Evolutionary conservation across 2,329 filamentous ascomycete species (phyloP), one percentile per base, ranked within the genome.

Genomic region (Macrophomina phaseolina): DNA sequence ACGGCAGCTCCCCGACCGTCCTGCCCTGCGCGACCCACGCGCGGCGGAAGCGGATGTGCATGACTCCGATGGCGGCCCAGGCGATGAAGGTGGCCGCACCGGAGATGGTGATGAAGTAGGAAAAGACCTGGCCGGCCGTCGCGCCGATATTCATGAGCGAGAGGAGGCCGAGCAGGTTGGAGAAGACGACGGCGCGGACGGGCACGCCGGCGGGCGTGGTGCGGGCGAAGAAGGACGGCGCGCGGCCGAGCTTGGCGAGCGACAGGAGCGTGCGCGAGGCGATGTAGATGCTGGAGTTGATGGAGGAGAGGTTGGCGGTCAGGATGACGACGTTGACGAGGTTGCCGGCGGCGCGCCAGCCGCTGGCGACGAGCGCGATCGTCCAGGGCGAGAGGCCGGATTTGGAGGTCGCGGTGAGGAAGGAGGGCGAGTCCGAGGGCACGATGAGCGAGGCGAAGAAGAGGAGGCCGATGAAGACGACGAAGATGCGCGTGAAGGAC

Each of bases 281-380:
- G 46, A 93, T 94, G 74, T 97, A 98, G 68, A 97, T 90, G 68
- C 93, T 89, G 7, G 92, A 94, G 79, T 97, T 97, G 67, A 93
- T 93, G 68, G 97, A 94, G 0, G 92, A 96, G 28, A 97, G 82
- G 28, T 97, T 93, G 28, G 93, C 91, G 69, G 97, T 88, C 75
- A 97, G 88, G 77, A 97, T 97, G 68, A 97, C 93, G 23, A 88
- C 89, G 79, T 98, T 97, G 91, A 97, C 96, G 64, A 97, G 86
- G 0, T 91, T 94, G 1, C 93, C 92, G 3, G 97, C 85, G 2
- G 90, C 89, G 52, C 87, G 81, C 72, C 97, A 96, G 8, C 92
- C 90, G 1, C 93, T 92, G 69, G 93, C 90, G 70, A 90, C 84
- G 72, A 97, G 97, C 69, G 94, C 92, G 73, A 97, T 96, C 73